Evolutionary conservation across 75 land plant species (phyloP), one percentile per base, ranked within the genome.

Genomic region (Pinus taeda): DNA sequence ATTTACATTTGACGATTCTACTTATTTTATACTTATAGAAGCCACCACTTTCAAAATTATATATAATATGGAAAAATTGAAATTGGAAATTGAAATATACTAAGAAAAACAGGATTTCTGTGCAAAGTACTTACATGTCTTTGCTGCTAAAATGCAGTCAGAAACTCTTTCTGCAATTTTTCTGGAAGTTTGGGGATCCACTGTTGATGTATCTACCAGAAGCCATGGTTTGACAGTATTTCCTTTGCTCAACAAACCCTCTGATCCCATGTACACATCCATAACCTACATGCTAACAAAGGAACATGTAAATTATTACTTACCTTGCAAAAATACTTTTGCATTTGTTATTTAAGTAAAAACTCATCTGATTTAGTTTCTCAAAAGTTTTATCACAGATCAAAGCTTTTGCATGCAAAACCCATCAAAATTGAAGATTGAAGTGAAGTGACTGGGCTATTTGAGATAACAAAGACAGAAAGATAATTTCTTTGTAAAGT

Each of bases 141-240:
- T 84, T 61, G 82, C 81, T 73, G 78, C 73, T 15, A 90, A 71
- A 22, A 2, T 57, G 66, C 85, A 88, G 13, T 83, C 75, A 57
- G 92, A 86, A 33, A 92, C 81, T 60, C 66, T 72, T 6, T 30
- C 72, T 63, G 96, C 87, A 26, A 95, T 79, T 61, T 62, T 85
- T 83, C 93, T 87, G 78, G 92, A 90, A 5, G 93, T 91, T 76
- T 89, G 90, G 3, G 96, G 98, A 85, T 95, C 98, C 64, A 95
- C 79, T 36, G 98, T 95, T 37, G 98, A 93, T 20, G 92, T 89
- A 77, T 95, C 95, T 60, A 95, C 90, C 45, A 89, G 86, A 60
- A 95, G 79, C 76, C 86, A 85, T 14, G 95, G 92, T 60, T 85
- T 86, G 60, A 88, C 57, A 22, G 18, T 58, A 75, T 74, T 81